phyloP scores from a whole-genome alignment of 441 rosid species.

The Gossypium gossypioides region DNA sequence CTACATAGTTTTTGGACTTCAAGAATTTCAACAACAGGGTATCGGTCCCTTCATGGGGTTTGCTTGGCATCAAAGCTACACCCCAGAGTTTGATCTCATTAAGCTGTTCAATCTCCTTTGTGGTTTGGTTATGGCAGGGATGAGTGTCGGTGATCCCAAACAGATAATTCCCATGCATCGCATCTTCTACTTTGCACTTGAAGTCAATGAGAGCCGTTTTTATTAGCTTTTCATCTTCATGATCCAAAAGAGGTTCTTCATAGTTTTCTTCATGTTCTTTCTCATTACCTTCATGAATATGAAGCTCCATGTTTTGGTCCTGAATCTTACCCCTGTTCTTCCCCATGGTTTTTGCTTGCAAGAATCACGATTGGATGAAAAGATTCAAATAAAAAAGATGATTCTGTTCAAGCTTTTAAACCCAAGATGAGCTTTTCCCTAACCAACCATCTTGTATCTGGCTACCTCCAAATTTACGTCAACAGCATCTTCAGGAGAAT shows the following conservation, averaged over 20 bases:
- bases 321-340: slow-evolving; percentile 1
- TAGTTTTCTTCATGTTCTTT: not conserved
- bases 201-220: slow-evolving; percentile 35
- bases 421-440: not conserved
- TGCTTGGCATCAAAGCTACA: slow-evolving; percentile 44
- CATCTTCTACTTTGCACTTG: slow-evolving; percentile 36
- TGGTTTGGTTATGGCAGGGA: not conserved
- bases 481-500: not conserved
- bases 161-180: slow-evolving; percentile 35
- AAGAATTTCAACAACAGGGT: slow-evolving; percentile 40
- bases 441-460: not conserved
- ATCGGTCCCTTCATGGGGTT: slow-evolving; percentile 40
- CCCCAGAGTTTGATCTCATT: slow-evolving; percentile 43
- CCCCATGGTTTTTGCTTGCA: slow-evolving; percentile 1
- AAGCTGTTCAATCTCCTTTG: slow-evolving; percentile 2
- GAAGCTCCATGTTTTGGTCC: not conserved
- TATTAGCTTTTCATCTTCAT: slow-evolving; percentile 13
- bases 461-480: not conserved
- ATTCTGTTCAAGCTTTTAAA: not conserved
- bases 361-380: not conserved
- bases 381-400: not conserved
- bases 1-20: slow-evolving; percentile 32
- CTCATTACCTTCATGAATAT: not conserved
- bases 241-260: not conserved
- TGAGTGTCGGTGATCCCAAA: slow-evolving; percentile 16